phyloP scores from a whole-genome alignment of 2,329 filamentous ascomycete species.

The Alternaria triticimaculans region DNA sequence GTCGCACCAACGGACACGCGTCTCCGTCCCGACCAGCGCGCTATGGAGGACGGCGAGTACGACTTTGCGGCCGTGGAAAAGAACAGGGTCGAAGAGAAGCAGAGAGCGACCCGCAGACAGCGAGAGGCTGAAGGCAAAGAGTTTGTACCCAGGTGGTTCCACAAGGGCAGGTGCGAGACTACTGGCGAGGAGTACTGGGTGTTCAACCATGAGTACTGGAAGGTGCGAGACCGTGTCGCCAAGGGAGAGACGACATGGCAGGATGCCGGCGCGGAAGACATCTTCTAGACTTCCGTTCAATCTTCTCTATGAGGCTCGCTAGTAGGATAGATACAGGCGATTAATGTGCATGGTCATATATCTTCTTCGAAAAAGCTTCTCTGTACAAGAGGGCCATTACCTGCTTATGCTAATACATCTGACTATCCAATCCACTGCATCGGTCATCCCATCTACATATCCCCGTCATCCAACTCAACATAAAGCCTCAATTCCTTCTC shows the following conservation, averaged over 20 bases:
- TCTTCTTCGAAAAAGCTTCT: not conserved
- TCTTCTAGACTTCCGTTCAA: conserved; percentile 61
- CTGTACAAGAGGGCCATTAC: not conserved
- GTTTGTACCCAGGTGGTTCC: conserved; percentile 87
- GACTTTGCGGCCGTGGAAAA: conserved; percentile 93
- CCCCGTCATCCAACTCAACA: conserved; percentile 52
- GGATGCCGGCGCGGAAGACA: conserved; percentile 69
- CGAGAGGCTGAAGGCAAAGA: conserved; percentile 81
- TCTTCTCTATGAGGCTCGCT: not conserved
- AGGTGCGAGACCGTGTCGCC: conserved; percentile 70
- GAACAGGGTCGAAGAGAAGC: conserved; percentile 90
- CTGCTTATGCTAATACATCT: no score
- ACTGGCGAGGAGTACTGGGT: conserved; percentile 92
- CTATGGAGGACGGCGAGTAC: conserved; percentile 99
- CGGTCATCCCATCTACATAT: not conserved
- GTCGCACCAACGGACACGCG: conserved; percentile 92
- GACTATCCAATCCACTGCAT: no score
- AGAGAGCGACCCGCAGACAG: conserved; percentile 75
- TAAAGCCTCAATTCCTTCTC: conserved; percentile 69
- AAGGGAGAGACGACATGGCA: conserved; percentile 70
- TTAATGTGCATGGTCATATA: not conserved
- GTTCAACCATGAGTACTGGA: conserved; percentile 90
- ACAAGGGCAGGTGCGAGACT: conserved; percentile 71
- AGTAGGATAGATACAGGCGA: not conserved
- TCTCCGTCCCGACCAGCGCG: conserved; percentile 90